Conservation (phyloP, 2,329 filamentous ascomycete genomes). For the Diaporthe sp. region DNA sequence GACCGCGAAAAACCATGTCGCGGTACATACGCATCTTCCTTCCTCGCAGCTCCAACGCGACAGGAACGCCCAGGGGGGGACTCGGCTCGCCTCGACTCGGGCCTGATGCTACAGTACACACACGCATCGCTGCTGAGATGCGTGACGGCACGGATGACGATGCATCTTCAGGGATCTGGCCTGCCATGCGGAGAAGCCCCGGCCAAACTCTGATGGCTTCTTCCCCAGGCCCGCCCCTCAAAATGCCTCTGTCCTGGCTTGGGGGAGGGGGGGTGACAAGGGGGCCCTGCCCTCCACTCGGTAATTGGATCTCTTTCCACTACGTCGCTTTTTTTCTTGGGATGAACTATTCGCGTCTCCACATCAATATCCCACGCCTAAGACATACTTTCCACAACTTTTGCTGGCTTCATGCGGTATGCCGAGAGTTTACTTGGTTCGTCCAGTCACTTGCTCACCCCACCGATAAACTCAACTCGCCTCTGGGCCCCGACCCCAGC, state of each 20-base stretch:
- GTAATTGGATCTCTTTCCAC: constrained; percentile 3
- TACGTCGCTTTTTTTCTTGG: constrained; percentile 11
- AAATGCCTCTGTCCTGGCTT: not conserved
- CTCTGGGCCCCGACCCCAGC: not conserved
- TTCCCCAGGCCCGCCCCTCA: not conserved
- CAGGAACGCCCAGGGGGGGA: not conserved
- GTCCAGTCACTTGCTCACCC: constrained; percentile 13
- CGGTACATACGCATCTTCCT: not conserved
- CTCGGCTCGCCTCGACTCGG: not conserved
- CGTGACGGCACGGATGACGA: constrained; percentile 23
- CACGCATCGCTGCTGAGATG: not conserved
- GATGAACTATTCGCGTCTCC: constrained; percentile 23
- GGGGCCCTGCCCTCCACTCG: not conserved
- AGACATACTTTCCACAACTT: constrained; percentile 12
- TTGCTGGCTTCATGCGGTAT: constrained; percentile 16
- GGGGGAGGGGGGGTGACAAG: not conserved
- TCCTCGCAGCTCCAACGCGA: not conserved
- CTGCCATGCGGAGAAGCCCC: constrained; percentile 16
- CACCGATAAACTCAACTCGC: not conserved
- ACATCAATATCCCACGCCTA: constrained; percentile 20
- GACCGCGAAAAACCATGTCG: not conserved
- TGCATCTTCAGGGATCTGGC: constrained; percentile 9
- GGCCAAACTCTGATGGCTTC: not conserved
- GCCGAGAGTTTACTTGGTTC: not conserved
- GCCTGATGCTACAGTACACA: not conserved